phyloP scores from a whole-genome alignment of 768 basidiomycete genomes.

The Rhizopogon salebrosus region DNA sequence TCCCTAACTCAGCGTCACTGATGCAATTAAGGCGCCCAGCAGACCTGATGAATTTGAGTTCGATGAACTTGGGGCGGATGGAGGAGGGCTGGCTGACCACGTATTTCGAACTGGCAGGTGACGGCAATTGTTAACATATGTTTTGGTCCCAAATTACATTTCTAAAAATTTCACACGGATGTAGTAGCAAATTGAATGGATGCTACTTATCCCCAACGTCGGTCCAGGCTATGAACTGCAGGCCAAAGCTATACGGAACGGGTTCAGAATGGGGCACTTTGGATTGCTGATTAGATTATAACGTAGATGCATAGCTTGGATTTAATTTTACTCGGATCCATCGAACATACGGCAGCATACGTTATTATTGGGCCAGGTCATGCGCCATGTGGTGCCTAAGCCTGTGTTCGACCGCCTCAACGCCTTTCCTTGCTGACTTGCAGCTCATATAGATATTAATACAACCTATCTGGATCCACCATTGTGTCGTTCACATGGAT shows the following conservation, averaged over 20 bases:
- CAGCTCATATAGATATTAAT: neutral
- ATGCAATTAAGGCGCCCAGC: neutral
- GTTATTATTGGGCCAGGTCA: conserved; percentile 5
- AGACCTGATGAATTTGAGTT: neutral
- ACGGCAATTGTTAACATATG: too few species aligned
- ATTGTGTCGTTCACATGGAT: conserved; percentile 9
- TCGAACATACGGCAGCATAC: neutral
- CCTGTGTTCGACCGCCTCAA: conserved; percentile 2
- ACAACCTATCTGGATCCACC: neutral
- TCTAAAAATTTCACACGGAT: too few species aligned
- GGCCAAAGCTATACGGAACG: neutral
- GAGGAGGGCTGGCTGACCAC: too few species aligned
- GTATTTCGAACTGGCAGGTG: too few species aligned
- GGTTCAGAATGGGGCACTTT: too few species aligned
- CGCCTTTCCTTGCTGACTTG: neutral
- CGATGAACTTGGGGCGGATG: too few species aligned
- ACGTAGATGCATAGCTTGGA: neutral
- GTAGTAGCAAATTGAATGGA: too few species aligned
- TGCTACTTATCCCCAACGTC: too few species aligned
- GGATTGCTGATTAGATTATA: conserved; percentile 1
- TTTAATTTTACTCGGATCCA: conserved; percentile 1
- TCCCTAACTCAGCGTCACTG: neutral
- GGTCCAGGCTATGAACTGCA: too few species aligned
- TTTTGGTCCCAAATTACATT: too few species aligned
- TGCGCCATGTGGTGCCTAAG: conserved; percentile 1